Conservation (phyloP, 2,329 filamentous ascomycete species). For the Pestalotiopsis sp. region DNA sequence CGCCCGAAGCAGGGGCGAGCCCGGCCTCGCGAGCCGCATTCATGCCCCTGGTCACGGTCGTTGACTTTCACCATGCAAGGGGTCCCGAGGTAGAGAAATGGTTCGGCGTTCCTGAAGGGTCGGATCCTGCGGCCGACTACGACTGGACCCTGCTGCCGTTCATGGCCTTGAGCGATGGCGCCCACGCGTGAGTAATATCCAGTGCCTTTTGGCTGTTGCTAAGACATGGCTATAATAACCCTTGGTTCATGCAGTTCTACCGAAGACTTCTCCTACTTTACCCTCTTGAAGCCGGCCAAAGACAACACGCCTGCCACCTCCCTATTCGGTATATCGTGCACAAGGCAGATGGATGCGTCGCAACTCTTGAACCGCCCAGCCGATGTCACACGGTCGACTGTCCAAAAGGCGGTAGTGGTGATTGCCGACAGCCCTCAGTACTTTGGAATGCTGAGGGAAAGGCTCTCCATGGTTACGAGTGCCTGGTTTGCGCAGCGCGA, state of each 20-base stretch:
- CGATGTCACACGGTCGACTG: conserved; percentile 95
- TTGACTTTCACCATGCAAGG: conserved; percentile 82
- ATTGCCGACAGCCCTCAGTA: conserved; percentile 88
- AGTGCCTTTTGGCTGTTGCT: background rate
- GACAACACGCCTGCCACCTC: conserved; percentile 67
- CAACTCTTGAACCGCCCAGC: conserved; percentile 76
- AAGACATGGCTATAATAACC: background rate
- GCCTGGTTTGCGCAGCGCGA: conserved; percentile 97
- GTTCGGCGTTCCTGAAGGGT: conserved; percentile 76
- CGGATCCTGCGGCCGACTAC: conserved; percentile 79
- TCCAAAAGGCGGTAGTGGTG: conserved; percentile 97
- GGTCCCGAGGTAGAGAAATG: conserved; percentile 94
- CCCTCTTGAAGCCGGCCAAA: conserved; percentile 69
- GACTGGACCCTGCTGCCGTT: conserved; percentile 93
- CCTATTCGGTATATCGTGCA: conserved; percentile 95
- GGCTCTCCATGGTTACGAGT: conserved; percentile 85
- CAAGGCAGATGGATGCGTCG: conserved; percentile 82
- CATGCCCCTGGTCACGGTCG: conserved; percentile 74
- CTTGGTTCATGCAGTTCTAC: conserved; percentile 59
- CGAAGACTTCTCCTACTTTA: conserved; percentile 99
- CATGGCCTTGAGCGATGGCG: conserved; percentile 95
- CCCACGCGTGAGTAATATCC: conserved; percentile 74
- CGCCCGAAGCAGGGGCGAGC: background rate
- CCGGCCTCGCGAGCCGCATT: conserved; percentile 43
- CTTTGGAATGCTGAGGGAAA: conserved; percentile 89